Conservation (phyloP, 306 rosid genomes). For the Dalbergia cultrata region DNA sequence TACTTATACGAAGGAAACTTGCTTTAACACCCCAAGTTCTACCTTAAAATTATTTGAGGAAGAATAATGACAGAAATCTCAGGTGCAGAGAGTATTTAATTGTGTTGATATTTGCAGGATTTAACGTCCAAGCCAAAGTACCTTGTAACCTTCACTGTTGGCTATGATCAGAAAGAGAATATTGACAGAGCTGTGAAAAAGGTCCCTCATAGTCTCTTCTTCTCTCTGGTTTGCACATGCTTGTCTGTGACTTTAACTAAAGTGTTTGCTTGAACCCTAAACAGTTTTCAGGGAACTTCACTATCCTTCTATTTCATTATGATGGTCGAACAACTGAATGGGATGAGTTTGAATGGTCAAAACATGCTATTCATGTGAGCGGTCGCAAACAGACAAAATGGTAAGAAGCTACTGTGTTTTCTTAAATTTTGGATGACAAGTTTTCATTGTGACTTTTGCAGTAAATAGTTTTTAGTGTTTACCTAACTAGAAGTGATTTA, state of each 20-base stretch:
- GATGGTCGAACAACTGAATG: constrained; percentile 95
- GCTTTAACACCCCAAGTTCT: background rate
- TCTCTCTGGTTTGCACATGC: constrained; percentile 36
- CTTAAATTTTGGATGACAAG: background rate
- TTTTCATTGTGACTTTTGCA: background rate
- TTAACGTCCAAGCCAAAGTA: constrained; percentile 78
- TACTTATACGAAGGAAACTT: constrained; percentile 21
- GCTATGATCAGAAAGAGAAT: constrained; percentile 74
- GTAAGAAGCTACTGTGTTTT: constrained; percentile 52
- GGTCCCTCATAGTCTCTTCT: constrained; percentile 54
- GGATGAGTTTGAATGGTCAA: constrained; percentile 98
- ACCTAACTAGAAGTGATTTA: constrained; percentile 12
- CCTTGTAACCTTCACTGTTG: constrained; percentile 98
- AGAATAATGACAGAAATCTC: constrained; percentile 8
- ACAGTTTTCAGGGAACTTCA: constrained; percentile 94
- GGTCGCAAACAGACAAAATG: constrained; percentile 92
- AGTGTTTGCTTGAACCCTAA: constrained; percentile 28
- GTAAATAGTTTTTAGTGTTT: background rate
- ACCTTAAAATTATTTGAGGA: background rate
- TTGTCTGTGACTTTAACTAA: constrained; percentile 28
- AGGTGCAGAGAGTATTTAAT: constrained; percentile 39
- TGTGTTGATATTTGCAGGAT: constrained; percentile 70
- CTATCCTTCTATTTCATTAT: constrained; percentile 92
- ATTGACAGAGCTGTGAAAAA: constrained; percentile 92
- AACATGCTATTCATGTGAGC: constrained; percentile 92